Conservation (phyloP, 495 filamentous ascomycete species). For the Penicillium nucicola region DNA sequence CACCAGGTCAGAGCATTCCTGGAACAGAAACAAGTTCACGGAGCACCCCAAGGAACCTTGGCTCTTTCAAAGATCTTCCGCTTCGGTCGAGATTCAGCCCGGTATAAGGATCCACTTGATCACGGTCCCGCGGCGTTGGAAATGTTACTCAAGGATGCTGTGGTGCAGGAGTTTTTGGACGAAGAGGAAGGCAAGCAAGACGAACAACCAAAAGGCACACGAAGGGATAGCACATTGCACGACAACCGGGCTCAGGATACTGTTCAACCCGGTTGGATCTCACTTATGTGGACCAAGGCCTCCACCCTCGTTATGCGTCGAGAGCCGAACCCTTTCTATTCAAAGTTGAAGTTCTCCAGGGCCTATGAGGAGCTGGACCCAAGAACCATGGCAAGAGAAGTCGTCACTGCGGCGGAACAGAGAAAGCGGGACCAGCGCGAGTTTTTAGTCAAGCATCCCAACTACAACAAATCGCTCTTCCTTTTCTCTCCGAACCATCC, state of each 20-base stretch:
- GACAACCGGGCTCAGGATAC: constrained; percentile 27
- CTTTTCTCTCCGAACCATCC: constrained; percentile 76
- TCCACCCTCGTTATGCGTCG: constrained; percentile 50
- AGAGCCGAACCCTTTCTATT: constrained; percentile 96
- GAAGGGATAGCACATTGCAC: constrained; percentile 20
- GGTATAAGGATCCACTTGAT: constrained; percentile 77
- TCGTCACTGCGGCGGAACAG: constrained; percentile 75
- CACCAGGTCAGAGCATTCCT: constrained; percentile 94
- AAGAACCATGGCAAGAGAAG: constrained; percentile 81
- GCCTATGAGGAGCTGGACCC: constrained; percentile 78
- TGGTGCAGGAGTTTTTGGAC: constrained; percentile 91
- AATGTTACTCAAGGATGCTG: constrained; percentile 92
- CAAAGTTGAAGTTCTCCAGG: constrained; percentile 68
- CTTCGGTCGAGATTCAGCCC: constrained; percentile 60
- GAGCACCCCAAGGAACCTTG: constrained; percentile 63
- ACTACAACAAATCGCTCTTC: constrained; percentile 89
- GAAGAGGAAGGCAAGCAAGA: constrained; percentile 50
- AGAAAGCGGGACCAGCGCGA: constrained; percentile 86
- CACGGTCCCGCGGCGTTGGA: constrained; percentile 86
- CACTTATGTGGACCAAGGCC: constrained; percentile 55
- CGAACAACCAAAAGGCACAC: constrained; percentile 20
- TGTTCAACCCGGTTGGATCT: constrained; percentile 52
- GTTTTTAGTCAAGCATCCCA: constrained; percentile 81
- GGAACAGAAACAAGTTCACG: constrained; percentile 82
- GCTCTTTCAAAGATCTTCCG: constrained; percentile 86